These are phyloP conservation scores for Lasiodiplodia hormozganensis DNA, from an alignment of 2,329 filamentous ascomycete species.

Conservation along the genomic window DNA sequence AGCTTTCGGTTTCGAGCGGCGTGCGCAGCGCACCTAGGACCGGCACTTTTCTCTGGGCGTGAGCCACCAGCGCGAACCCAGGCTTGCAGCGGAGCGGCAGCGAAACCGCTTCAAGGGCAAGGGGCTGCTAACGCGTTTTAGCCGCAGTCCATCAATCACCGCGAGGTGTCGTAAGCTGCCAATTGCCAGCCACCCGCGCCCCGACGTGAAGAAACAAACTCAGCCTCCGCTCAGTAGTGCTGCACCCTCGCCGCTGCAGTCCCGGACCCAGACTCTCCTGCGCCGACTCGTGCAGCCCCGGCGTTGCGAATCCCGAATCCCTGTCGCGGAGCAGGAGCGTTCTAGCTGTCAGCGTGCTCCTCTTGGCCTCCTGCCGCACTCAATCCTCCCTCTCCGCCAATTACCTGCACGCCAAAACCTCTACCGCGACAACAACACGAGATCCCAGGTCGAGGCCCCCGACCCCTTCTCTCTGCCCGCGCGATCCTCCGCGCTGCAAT, in stretches of 20 bases:
- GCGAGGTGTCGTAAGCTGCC: slow-evolving; percentile 27
- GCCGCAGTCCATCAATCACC: slow-evolving; percentile 18
- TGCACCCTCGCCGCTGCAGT: slow-evolving; percentile 2
- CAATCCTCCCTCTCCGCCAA: slow-evolving; percentile 29
- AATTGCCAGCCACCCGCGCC: slow-evolving; percentile 7
- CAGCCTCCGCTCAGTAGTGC: not conserved
- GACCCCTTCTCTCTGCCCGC: not conserved
- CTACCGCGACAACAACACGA: slow-evolving; percentile 7
- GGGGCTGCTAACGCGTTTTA: slow-evolving; percentile 29
- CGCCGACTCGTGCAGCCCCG: slow-evolving; percentile 23
- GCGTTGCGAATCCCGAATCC: slow-evolving; percentile 24
- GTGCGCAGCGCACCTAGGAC: not conserved
- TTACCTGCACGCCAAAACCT: slow-evolving; percentile 21
- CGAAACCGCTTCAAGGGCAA: slow-evolving; percentile 22
- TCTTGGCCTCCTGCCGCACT: slow-evolving; percentile 30
- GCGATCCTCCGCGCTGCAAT: slow-evolving; percentile 5
- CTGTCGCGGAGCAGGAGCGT: slow-evolving; percentile 30
- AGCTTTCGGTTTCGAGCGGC: slow-evolving; percentile 17
- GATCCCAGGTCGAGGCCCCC: slow-evolving; percentile 8
- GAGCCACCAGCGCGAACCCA: not conserved
- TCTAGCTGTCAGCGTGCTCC: slow-evolving; percentile 13
- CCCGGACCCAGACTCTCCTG: not conserved
- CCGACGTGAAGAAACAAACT: slow-evolving; percentile 23
- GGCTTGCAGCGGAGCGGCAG: slow-evolving; percentile 11
- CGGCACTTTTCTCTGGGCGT: slow-evolving; percentile 23